Evolutionary conservation across 371 early-diverging fungal genomes (phyloP), one percentile per base, ranked within the genome.

Genomic region (Mucor circinelloides): DNA sequence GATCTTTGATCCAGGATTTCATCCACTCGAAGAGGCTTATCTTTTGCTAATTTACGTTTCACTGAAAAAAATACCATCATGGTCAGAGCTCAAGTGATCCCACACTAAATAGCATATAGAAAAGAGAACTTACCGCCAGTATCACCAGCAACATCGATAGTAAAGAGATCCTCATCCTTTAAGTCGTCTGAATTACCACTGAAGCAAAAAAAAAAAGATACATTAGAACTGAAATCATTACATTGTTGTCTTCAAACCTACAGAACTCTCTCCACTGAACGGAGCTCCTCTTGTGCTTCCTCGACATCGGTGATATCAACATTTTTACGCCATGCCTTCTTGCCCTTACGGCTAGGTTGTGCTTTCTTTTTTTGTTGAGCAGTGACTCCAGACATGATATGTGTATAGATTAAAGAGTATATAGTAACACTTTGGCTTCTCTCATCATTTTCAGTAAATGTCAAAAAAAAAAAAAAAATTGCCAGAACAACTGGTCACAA

Each of bases 291-390:
- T 55, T 97, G 85, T 25, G 79, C 84, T 42, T 83, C 77, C 71
- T 96, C 97, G 19, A 96, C 86, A 40, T 89, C 89, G 0, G 74
- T 74, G 36, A 96, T 83, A 72, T 98, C 96, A 58, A 96, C 89
- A 67, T 97, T 96, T 78, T 94, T 95, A 70, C 93, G 87, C 98
- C 97, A 97, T 66, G 88, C 91, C 73, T 94, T 91, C 84, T 94
- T 97, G 71, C 93, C 94, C 79, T 96, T 97, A 74, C 97, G 88
- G 69, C 89, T 85, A 17, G 79, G 71, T 55, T 83, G 81, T 10
- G 71, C n/a, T 36, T 71, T 78, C 52, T 71, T 71, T 46, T 60
- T 59, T 60, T 63, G 48, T 34, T 52, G 52, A 13, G 27, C 25
- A 31, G 54, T 25, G 25, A 40, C 38, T 55, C 57, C 57, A 31